Conservation (phyloP, 1,284 basidiomycete species). For the Filobasidium uniguttulatum region DNA sequence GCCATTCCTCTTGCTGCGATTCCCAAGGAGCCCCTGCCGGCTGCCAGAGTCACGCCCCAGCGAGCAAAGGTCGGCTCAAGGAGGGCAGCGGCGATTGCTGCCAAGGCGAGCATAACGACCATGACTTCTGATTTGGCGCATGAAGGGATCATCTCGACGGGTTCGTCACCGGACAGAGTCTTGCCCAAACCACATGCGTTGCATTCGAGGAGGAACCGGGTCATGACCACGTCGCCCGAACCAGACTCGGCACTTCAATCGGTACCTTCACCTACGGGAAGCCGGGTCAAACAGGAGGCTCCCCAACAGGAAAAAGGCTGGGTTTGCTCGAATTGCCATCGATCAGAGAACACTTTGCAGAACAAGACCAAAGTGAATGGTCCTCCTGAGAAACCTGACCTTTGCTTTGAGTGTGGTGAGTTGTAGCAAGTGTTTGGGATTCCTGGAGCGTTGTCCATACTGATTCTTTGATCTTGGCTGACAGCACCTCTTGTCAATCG, state of each 20-base stretch:
- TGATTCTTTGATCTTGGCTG: too few relatives aligned
- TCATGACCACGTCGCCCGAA: neutral
- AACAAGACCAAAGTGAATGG: slow-evolving; percentile 44
- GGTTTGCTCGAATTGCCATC: slow-evolving; percentile 86
- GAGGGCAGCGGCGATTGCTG: slow-evolving; percentile 71
- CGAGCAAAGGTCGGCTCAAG: slow-evolving; percentile 42
- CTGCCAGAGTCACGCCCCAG: slow-evolving; percentile 47
- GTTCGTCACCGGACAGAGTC: slow-evolving; percentile 1
- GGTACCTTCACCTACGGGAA: neutral
- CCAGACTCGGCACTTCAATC: neutral
- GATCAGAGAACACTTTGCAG: slow-evolving; percentile 67
- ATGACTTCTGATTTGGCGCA: slow-evolving; percentile 28
- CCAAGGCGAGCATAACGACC: slow-evolving; percentile 43
- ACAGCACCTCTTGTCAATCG: neutral
- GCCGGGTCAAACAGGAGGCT: neutral
- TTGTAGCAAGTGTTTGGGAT: slow-evolving; percentile 16
- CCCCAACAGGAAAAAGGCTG: slow-evolving; percentile 46
- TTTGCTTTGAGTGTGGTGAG: slow-evolving; percentile 83
- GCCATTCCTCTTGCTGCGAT: slow-evolving; percentile 17
- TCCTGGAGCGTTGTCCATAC: neutral
- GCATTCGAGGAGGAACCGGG: slow-evolving; percentile 1
- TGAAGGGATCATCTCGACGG: slow-evolving; percentile 4
- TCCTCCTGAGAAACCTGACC: slow-evolving; percentile 59
- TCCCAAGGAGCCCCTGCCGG: slow-evolving; percentile 42
- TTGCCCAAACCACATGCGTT: too few relatives aligned